phyloP scores from a whole-genome alignment of 2,329 filamentous ascomycete genomes.

The Diaporthe citri region DNA sequence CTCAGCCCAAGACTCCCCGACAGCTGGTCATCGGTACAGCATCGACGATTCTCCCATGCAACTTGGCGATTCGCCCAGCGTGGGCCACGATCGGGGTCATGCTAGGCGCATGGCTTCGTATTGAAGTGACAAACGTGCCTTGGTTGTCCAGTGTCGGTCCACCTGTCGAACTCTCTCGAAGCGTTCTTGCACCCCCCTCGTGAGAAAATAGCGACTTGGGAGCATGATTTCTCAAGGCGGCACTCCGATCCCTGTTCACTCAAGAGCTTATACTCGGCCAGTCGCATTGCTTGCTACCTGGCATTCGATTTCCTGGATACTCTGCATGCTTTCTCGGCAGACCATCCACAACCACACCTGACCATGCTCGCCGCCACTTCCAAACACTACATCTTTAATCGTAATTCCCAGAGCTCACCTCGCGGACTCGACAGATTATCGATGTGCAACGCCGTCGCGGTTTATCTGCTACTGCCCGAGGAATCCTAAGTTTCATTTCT shows the following conservation, averaged over 20 bases:
- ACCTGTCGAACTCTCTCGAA: background rate
- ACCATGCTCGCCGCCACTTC: slow-evolving; percentile 32
- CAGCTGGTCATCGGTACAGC: slow-evolving; percentile 60
- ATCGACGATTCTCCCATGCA: slow-evolving; percentile 59
- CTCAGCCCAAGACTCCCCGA: slow-evolving; percentile 71
- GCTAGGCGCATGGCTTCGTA: slow-evolving; percentile 75
- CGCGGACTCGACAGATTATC: slow-evolving; percentile 33
- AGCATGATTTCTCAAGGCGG: background rate
- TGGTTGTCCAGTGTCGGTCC: slow-evolving; percentile 28
- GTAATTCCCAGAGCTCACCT: slow-evolving; percentile 36
- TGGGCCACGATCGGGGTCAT: slow-evolving; percentile 64
- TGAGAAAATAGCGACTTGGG: background rate
- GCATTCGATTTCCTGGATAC: background rate
- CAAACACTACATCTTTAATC: slow-evolving; percentile 38
- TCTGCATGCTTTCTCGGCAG: background rate
- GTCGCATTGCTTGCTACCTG: background rate
- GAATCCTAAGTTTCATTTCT: slow-evolving; percentile 41
- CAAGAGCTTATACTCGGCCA: background rate
- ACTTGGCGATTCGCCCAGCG: slow-evolving; percentile 55
- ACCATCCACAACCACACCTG: slow-evolving; percentile 15
- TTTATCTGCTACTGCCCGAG: slow-evolving; percentile 36
- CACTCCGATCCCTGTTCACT: background rate
- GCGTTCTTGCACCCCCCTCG: background rate
- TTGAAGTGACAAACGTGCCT: slow-evolving; percentile 51
- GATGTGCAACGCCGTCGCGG: slow-evolving; percentile 17